Percentiles rank a stretch among this genome's conserved stretches.
phyloP scores from a whole-genome alignment of 345 rosid genomes.

The Trapa bicornis region DNA sequence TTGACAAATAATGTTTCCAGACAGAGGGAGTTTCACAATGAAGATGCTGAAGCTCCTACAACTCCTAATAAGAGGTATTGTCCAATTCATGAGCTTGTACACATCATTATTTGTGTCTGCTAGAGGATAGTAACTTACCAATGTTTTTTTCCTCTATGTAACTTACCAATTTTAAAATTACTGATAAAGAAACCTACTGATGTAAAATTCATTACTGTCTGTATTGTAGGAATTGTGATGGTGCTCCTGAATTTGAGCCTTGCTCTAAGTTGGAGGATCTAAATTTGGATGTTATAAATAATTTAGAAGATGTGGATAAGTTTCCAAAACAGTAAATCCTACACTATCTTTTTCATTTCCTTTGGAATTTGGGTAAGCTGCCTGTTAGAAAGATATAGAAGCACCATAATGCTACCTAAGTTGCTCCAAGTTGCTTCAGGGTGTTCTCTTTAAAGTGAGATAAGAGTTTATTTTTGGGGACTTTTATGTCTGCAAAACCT shows the following conservation, averaged over 20 bases:
- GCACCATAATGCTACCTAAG: too few species aligned
- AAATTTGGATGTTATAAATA: slow-evolving; percentile 54
- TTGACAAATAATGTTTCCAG: slow-evolving; percentile 12
- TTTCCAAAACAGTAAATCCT: slow-evolving; percentile 30
- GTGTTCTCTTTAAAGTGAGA: background rate
- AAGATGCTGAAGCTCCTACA: slow-evolving; percentile 20
- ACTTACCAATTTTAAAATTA: too few species aligned
- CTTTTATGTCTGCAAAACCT: background rate
- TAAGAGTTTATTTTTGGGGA: background rate
- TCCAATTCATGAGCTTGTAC: background rate
- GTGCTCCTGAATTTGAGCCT: slow-evolving; percentile 48
- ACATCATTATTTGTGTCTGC: background rate
- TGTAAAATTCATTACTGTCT: background rate
- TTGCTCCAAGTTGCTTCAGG: too few species aligned
- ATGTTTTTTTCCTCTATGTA: too few species aligned
- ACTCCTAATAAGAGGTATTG: slow-evolving; percentile 36
- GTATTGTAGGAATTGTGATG: slow-evolving; percentile 26
- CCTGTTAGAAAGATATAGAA: background rate
- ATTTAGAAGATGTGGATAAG: slow-evolving; percentile 18
- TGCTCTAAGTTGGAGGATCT: slow-evolving; percentile 65
- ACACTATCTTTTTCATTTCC: background rate
- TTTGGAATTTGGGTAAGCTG: background rate
- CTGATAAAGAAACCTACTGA: too few species aligned
- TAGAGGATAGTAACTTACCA: background rate
- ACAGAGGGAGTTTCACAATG: slow-evolving; percentile 17